These are phyloP conservation scores for Phytopythium aichiense DNA, from an alignment of 352 stramenopile species.

Conservation along the genomic window DNA sequence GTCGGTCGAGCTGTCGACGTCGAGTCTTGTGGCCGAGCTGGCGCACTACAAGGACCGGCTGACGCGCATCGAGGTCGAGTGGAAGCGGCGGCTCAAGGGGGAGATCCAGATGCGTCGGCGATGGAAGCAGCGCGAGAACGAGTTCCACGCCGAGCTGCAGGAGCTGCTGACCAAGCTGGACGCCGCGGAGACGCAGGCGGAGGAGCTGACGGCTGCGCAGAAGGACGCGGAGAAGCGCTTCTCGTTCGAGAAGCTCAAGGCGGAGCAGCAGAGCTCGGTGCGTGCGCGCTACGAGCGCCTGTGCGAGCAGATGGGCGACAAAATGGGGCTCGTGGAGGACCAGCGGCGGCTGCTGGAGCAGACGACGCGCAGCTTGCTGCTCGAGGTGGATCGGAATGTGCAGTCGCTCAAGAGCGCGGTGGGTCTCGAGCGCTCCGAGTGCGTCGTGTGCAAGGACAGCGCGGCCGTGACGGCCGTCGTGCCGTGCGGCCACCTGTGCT, in stretches of 20 bases:
- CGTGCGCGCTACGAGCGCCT: conserved; percentile 70
- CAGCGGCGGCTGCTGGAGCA: conserved; percentile 80
- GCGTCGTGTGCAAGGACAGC: conserved; percentile 77
- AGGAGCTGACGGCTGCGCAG: conserved; percentile 34
- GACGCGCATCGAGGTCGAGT: conserved; percentile 76
- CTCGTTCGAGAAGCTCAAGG: conserved; percentile 62
- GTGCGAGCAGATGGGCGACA: conserved; percentile 70
- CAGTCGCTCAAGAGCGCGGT: conserved; percentile 60
- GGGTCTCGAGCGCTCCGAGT: conserved; percentile 63
- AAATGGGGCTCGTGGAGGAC: conserved; percentile 55
- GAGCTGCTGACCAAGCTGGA: conserved; percentile 54
- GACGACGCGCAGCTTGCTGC: conserved; percentile 64
- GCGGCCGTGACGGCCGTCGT: conserved; percentile 69
- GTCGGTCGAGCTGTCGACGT: conserved; percentile 12
- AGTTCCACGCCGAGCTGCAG: conserved; percentile 68
- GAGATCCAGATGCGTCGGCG: conserved; percentile 75
- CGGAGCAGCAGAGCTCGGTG: conserved; percentile 76
- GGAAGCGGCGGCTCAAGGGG: conserved; percentile 67
- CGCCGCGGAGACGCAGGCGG: conserved; percentile 36
- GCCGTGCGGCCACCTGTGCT: conserved; percentile 80
- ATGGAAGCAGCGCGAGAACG: conserved; percentile 71
- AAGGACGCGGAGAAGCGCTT: conserved; percentile 70
- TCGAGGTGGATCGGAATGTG: conserved; percentile 72
- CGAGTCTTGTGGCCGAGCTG: conserved; percentile 45
- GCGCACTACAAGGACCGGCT: conserved; percentile 78